Evolutionary conservation across 202 grass and related monocot genomes (phyloP).

Genomic region (Schoenoplectus triqueter): DNA sequence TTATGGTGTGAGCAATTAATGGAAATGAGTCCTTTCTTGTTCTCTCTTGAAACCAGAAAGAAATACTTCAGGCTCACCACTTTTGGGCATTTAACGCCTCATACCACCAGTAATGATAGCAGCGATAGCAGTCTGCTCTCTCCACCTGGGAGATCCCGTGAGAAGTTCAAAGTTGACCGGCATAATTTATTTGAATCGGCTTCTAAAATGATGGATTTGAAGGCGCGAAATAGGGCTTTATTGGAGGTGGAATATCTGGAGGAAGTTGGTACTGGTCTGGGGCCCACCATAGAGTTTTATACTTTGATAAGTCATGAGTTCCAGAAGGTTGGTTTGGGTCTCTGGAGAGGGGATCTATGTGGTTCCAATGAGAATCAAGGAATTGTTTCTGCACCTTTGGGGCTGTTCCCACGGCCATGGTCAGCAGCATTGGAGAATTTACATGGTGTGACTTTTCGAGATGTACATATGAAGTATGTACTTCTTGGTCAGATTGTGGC

Average conservation of each 20-base stretch:
- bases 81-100: constrained; percentile 71
- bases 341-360: constrained; percentile 84
- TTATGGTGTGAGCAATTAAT: constrained; percentile 89
- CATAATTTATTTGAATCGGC: constrained; percentile 74
- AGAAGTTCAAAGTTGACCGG: constrained; percentile 88
- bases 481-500: constrained; percentile 84
- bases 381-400: constrained; percentile 61
- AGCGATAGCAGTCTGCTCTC: constrained; percentile 45
- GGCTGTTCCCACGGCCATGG: constrained; percentile 89
- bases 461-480: constrained; percentile 61
- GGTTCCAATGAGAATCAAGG: constrained; percentile 40
- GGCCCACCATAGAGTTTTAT: constrained; percentile 98
- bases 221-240: constrained; percentile 64
- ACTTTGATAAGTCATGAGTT: constrained; percentile 96
- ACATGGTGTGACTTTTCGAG: constrained; percentile 56
- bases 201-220: constrained; percentile 79
- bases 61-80: constrained; percentile 84
- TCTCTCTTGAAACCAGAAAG: constrained; percentile 89
- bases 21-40: constrained; percentile 85
- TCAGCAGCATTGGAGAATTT: constrained; percentile 30
- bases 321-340: constrained; percentile 79
- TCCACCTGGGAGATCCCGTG: constrained; percentile 48
- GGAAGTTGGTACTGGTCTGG: constrained; percentile 97
- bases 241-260: constrained; percentile 94
- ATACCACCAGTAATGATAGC: constrained; percentile 42